Conservation (phyloP, 148 eudicot genomes). For the Nepenthes gracilis region DNA sequence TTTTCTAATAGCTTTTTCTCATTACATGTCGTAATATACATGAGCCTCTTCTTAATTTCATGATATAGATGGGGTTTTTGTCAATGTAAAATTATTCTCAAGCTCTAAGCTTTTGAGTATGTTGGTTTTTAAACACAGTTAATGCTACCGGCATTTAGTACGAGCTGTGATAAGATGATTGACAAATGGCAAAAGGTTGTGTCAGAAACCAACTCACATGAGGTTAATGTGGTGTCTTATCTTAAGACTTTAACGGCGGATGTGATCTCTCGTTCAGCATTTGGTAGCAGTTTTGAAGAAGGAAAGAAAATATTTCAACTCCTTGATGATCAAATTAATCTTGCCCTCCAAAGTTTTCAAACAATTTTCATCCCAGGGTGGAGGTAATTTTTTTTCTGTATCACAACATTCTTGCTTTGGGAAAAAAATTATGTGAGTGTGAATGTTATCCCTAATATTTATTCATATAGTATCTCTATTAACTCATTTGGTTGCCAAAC, state of each 20-base stretch:
- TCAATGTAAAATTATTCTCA: too few species aligned
- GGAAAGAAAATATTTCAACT: constrained; percentile 22
- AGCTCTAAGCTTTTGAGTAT: not conserved
- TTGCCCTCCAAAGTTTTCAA: constrained; percentile 1
- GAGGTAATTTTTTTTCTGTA: constrained; percentile 11
- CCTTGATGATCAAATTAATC: constrained; percentile 15
- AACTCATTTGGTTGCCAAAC: too few species aligned
- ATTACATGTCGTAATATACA: not conserved
- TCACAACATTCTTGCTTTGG: too few species aligned
- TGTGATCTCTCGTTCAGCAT: constrained; percentile 31
- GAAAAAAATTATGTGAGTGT: too few species aligned
- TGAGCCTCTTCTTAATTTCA: not conserved
- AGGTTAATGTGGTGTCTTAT: constrained; percentile 30
- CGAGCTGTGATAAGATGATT: constrained; percentile 22
- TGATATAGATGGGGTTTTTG: not conserved
- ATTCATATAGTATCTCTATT: too few species aligned
- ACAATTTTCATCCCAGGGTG: constrained; percentile 17
- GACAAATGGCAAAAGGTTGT: constrained; percentile 23
- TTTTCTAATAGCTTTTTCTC: not conserved
- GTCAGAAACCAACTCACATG: constrained; percentile 10
- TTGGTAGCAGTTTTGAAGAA: constrained; percentile 25
- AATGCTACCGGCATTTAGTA: constrained; percentile 27
- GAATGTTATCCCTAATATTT: too few species aligned
- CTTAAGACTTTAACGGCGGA: constrained; percentile 22
- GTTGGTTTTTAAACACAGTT: constrained; percentile 1